Conservation (phyloP, 2,329 filamentous ascomycete genomes). For the Nothophoma quercina region DNA sequence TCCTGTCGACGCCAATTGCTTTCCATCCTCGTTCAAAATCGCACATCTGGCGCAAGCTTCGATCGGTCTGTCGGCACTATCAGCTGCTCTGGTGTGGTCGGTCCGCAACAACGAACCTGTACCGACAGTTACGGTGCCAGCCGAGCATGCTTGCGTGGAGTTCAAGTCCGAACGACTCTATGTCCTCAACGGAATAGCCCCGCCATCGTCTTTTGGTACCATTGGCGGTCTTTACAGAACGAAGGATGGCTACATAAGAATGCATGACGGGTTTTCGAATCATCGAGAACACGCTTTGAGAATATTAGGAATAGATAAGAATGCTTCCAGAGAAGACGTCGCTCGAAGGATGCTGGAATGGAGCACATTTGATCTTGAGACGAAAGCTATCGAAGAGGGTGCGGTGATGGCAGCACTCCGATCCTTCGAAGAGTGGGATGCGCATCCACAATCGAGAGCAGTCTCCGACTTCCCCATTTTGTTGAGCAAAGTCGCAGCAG, state of each 20-base stretch:
- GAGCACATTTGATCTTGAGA: slow-evolving; percentile 60
- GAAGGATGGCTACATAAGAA: slow-evolving; percentile 60
- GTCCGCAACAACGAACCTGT: slow-evolving; percentile 37
- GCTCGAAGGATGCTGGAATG: slow-evolving; percentile 50
- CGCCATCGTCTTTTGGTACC: slow-evolving; percentile 48
- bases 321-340: slow-evolving; percentile 51
- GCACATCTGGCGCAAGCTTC: slow-evolving; percentile 61
- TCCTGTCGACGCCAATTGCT: slow-evolving; percentile 33
- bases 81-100: slow-evolving; percentile 58
- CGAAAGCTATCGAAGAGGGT: slow-evolving; percentile 49
- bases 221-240: slow-evolving; percentile 63
- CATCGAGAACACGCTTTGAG: slow-evolving; percentile 56
- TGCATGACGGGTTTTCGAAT: slow-evolving; percentile 64
- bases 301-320: slow-evolving; percentile 52
- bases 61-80: slow-evolving; percentile 60
- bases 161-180: slow-evolving; percentile 64
- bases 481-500: slow-evolving; percentile 47
- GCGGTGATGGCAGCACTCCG: slow-evolving; percentile 61
- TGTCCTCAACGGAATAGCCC: slow-evolving; percentile 50
- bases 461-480: slow-evolving; percentile 58
- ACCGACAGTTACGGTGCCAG: slow-evolving; percentile 54
- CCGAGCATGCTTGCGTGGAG: slow-evolving; percentile 59
- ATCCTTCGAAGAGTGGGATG: slow-evolving; percentile 61
- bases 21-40: slow-evolving; percentile 64
- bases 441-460: slow-evolving; percentile 55